Evolutionary conservation across 2,329 filamentous ascomycete genomes (phyloP), one percentile per base, ranked within the genome.

Genomic region (Cercospora canescens): DNA sequence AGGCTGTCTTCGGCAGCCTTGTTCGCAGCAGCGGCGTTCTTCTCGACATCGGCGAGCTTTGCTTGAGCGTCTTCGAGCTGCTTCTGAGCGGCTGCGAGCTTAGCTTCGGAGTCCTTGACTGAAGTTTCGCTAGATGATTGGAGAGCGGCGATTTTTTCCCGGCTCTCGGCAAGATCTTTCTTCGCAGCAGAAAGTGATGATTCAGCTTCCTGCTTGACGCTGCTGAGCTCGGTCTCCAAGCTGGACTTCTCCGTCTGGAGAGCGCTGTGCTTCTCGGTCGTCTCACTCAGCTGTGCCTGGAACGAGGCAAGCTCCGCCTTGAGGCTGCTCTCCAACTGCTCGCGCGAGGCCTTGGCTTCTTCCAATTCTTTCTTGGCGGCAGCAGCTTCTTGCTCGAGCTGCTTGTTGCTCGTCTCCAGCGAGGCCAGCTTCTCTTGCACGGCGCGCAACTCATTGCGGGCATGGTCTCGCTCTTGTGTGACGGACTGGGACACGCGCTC

Each of bases 381-480:
- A 45, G 45, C 61, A 14, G 64, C 48, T 24, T 67, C 67, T n/a
- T 66, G 57, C 58, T 66, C 60, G 14, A 67, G 58, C 45, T 66
- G 54, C 55, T 58, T 58, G 58, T 61, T 63, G 48, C 57, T 65
- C 39, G 35, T 28, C 37, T 69, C 63, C 32, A 66, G 21, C 12
- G 41, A 34, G 14, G 62, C 37, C 28, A 69, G 62, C 60, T 65
- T 65, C 48, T 67, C 56, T 50, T 67, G 67, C 21, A 62, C 56
- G 54, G 61, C 57, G 12, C 26, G 65, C 50, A 71, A 63, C 62
- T 71, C 68, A 45, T 64, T 66, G 32, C 70, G 68, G 7, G 70
- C 68, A 28, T 70, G 68, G 32, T 71, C 70, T 16, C 70, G 70
- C 63, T 71, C 70, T 45, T 70, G 66, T 21, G 67, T 70, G 61